phyloP scores from a whole-genome alignment of 345 rosid species.

The Rhizophora apiculata region DNA sequence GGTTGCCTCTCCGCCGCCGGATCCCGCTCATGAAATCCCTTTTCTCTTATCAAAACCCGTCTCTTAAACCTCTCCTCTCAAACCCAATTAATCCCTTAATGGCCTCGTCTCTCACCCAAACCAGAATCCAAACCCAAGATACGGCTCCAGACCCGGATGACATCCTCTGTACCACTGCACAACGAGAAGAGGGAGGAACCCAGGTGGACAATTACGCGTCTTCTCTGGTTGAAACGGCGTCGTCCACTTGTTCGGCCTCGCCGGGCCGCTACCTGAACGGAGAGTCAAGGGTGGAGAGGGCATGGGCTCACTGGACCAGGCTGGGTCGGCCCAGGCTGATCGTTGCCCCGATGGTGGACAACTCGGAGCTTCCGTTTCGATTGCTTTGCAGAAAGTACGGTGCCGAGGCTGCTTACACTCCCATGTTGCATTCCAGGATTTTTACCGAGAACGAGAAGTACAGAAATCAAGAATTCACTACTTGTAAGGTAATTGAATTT shows the following conservation, averaged over 20 bases:
- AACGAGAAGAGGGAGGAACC: conserved; percentile 8
- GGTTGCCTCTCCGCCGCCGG: conserved; percentile 25
- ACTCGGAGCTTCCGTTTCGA: conserved; percentile 94
- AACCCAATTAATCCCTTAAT: conserved; percentile 18
- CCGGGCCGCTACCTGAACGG: conserved; percentile 37
- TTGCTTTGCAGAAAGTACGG: conserved; percentile 92
- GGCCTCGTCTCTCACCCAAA: conserved; percentile 31
- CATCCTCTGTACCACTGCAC: conserved; percentile 31
- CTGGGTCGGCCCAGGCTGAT: conserved; percentile 73
- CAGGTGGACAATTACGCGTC: conserved; percentile 3
- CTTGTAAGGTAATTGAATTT: conserved; percentile 57
- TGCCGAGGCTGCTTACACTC: conserved; percentile 89
- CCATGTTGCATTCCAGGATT: conserved; percentile 89
- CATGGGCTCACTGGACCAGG: conserved; percentile 83
- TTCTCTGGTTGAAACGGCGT: conserved; percentile 18
- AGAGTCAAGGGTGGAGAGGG: conserved; percentile 51
- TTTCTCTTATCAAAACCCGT: not conserved
- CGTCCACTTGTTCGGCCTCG: conserved; percentile 6
- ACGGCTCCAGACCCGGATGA: conserved; percentile 32
- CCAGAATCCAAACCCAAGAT: conserved; percentile 12
- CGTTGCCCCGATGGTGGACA: conserved; percentile 99
- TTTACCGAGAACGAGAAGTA: conserved; percentile 79
- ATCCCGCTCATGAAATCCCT: conserved; percentile 47
- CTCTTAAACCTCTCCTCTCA: conserved; percentile 11
- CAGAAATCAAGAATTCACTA: conserved; percentile 71